Evolutionary conservation across 2,329 filamentous ascomycete genomes (phyloP).

Genomic region (Curvularia spicifera): DNA sequence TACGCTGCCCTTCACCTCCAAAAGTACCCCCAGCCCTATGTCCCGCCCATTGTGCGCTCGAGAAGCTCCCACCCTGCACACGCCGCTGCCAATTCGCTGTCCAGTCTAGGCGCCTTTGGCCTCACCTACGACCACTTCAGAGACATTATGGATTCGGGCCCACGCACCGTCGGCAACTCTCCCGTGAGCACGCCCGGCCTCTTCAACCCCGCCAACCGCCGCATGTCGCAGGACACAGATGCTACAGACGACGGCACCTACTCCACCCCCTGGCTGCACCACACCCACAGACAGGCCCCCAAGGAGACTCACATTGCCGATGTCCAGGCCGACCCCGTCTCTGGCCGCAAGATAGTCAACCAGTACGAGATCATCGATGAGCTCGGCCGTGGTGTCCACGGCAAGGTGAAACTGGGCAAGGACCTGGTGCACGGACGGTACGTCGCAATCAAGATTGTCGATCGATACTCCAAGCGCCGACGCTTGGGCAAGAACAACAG

Average conservation of each 20-base stretch:
- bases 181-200: conserved; percentile 57
- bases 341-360: conserved; percentile 95
- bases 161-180: conserved; percentile 55
- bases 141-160: conserved; percentile 48
- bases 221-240: conserved; percentile 35
- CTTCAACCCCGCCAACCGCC: conserved; percentile 50
- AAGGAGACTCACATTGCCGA: conserved; percentile 82
- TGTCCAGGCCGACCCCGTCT: conserved; percentile 85
- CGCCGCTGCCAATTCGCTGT: conserved; percentile 47
- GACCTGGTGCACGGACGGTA: conserved; percentile 76
- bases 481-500: conserved; percentile 79
- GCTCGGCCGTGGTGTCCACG: conserved; percentile 92
- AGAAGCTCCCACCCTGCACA: conserved; percentile 53
- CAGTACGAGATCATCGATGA: conserved; percentile 97
- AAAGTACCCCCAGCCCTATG: conserved; percentile 49
- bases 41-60: conserved; percentile 50
- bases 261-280: conserved; percentile 58
- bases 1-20: conserved; percentile 58
- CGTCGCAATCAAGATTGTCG: conserved; percentile 98
- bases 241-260: conserved; percentile 51
- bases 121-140: conserved; percentile 43
- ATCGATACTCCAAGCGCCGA: conserved; percentile 90
- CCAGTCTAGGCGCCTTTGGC: conserved; percentile 52
- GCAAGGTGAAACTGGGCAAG: conserved; percentile 94
- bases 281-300: conserved; percentile 57